Conservation (phyloP, 495 filamentous ascomycete species). For the Aspergillus bridgeri region DNA sequence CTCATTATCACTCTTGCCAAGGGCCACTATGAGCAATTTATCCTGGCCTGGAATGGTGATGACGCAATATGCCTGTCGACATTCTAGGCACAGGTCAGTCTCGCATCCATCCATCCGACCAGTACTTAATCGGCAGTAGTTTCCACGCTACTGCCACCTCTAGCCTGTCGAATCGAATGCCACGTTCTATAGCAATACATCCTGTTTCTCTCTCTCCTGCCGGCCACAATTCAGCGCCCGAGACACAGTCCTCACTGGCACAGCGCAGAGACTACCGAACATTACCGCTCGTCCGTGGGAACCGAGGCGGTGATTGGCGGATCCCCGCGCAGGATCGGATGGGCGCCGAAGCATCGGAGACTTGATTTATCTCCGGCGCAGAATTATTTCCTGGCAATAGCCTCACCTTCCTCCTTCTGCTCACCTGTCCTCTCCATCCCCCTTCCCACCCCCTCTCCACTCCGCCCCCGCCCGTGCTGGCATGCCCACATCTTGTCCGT, state of each 20-base stretch:
- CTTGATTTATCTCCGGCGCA: slow-evolving; percentile 39
- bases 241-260: no score
- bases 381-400: slow-evolving; percentile 28
- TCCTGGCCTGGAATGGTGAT: no score
- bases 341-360: slow-evolving; percentile 30
- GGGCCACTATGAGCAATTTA: no score
- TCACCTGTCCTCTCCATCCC: slow-evolving; percentile 8
- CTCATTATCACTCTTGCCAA: no score
- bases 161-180: no score
- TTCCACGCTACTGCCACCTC: no score
- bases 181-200: no score
- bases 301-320: slow-evolving; percentile 41
- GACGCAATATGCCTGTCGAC: no score
- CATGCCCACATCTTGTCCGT: slow-evolving; percentile 24
- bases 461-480: slow-evolving; percentile 10
- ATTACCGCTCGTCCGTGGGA: slow-evolving; percentile 19
- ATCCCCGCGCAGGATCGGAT: slow-evolving; percentile 12
- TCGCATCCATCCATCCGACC: no score
- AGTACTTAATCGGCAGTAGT: no score
- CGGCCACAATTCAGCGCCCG: neutral
- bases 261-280: slow-evolving; percentile 13
- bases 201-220: no score
- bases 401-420: slow-evolving; percentile 2
- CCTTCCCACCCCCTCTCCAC: slow-evolving; percentile 3
- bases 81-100: no score